These are phyloP conservation scores for Psilocybe azurescens DNA, from an alignment of 768 basidiomycete species.

Conservation along the genomic window DNA sequence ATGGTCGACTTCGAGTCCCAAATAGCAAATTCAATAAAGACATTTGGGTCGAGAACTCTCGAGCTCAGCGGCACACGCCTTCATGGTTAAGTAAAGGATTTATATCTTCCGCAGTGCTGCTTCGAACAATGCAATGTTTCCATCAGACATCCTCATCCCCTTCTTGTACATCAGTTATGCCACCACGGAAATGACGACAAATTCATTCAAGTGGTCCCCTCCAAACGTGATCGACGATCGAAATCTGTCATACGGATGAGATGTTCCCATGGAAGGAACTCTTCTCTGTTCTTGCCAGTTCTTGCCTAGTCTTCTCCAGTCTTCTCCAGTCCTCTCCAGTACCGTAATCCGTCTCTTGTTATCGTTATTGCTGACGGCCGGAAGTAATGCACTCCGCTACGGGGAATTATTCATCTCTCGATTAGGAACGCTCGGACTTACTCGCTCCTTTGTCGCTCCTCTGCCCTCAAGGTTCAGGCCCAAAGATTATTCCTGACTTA, in stretches of 20 bases:
- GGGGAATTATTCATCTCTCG: background rate
- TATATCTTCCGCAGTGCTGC: background rate
- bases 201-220: background rate
- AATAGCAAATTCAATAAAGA: background rate
- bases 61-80: background rate
- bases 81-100: background rate
- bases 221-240: conserved; percentile 6
- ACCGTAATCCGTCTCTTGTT: background rate
- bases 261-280: too few relatives aligned
- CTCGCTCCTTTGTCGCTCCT: background rate
- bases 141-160: conserved; percentile 24
- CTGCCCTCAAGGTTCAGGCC: background rate
- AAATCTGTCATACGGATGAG: background rate
- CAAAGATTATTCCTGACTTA: background rate
- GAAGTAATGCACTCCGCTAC: background rate
- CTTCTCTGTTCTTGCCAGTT: background rate
- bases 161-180: conserved; percentile 7
- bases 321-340: background rate
- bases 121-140: conserved; percentile 5
- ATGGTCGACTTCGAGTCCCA: background rate
- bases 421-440: background rate
- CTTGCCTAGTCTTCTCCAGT: too few relatives aligned
- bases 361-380: background rate
- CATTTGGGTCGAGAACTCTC: background rate
- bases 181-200: background rate